Percentiles rank a stretch among this genome's conserved stretches.
These are phyloP conservation scores for Trichoderma harzianum DNA, from an alignment of 2,329 filamentous ascomycete species.

Conservation along the genomic window DNA sequence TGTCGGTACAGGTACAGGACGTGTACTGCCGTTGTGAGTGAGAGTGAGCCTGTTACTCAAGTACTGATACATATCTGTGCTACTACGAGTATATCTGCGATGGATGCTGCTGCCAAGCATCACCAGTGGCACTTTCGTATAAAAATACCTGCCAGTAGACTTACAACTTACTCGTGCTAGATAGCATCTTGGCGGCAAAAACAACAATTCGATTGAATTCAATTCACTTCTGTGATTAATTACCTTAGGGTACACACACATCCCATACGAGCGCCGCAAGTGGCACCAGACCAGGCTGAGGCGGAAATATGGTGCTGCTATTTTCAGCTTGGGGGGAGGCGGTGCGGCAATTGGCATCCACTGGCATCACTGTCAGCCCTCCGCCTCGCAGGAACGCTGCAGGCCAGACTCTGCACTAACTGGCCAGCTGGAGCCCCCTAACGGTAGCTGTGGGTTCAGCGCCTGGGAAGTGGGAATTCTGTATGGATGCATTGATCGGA, in stretches of 20 bases:
- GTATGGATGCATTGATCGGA: neutral
- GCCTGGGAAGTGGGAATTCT: neutral
- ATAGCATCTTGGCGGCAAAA: neutral
- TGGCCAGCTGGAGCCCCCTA: neutral
- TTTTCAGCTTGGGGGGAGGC: conserved; percentile 18
- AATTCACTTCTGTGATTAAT: neutral
- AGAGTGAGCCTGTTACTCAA: neutral
- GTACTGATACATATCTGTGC: neutral
- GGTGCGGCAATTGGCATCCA: conserved; percentile 14
- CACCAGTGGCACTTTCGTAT: neutral
- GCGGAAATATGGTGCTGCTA: conserved; percentile 16
- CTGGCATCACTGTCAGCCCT: conserved; percentile 8
- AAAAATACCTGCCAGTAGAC: neutral
- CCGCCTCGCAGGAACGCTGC: conserved; percentile 17
- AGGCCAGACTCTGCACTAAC: neutral
- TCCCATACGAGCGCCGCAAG: neutral
- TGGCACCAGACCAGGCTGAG: neutral
- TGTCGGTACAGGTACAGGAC: neutral
- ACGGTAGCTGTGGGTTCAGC: neutral
- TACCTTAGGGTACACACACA: neutral
- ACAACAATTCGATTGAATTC: neutral
- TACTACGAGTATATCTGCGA: neutral
- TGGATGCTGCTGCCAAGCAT: neutral
- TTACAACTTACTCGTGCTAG: neutral
- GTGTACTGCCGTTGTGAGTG: neutral